Evolutionary conservation across 2,329 filamentous ascomycete species (phyloP), one percentile per base, ranked within the genome.

Genomic region (Myrmaecium sp.): DNA sequence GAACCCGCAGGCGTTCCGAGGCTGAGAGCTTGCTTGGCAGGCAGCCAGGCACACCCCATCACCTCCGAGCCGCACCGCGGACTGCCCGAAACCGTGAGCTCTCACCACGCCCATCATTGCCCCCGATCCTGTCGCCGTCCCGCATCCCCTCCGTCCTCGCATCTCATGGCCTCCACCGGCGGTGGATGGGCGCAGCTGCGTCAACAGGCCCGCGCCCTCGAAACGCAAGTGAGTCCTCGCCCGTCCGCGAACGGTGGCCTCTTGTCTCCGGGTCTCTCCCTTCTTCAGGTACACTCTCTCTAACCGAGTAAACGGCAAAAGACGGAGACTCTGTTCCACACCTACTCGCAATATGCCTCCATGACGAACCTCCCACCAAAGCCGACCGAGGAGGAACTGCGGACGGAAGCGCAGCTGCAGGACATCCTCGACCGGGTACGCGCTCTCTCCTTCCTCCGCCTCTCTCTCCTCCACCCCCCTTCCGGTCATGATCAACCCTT

Each of bases 281-380:
- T 9, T 17, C n/a, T 21, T n/a, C n/a, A n/a, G n/a, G n/a, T n/a
- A n/a, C n/a, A n/a, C n/a, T n/a, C n/a, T n/a, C n/a, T n/a, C n/a
- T n/a, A n/a, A n/a, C 47, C 29, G 23, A 33, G 10, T 17, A 25
- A 13, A 14, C 26, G 12, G 41, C n/a, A n/a, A n/a, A n/a, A 94
- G 82, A 92, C 84, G 24, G 83, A 94, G 55, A 72, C 68, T 33
- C 58, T 79, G 31, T 81, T 84, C 49, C 77, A 83, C 43, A 73
- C 62, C 33, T 98, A 93, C 50, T 89, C 89, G 10, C 86, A 95
- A 52, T 94, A 83, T 60, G 76, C 82, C 11, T 72, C 79, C 11
- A 70, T 77, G 32, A 60, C 78, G 11, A 80, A 77, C 42, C 75
- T 93, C 30, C 77, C 84, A 6, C 62, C 70, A 4, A 84, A 89